These are phyloP conservation scores for Gossypium schwendimanii DNA, from an alignment of 441 rosid species.

Conservation along the genomic window DNA sequence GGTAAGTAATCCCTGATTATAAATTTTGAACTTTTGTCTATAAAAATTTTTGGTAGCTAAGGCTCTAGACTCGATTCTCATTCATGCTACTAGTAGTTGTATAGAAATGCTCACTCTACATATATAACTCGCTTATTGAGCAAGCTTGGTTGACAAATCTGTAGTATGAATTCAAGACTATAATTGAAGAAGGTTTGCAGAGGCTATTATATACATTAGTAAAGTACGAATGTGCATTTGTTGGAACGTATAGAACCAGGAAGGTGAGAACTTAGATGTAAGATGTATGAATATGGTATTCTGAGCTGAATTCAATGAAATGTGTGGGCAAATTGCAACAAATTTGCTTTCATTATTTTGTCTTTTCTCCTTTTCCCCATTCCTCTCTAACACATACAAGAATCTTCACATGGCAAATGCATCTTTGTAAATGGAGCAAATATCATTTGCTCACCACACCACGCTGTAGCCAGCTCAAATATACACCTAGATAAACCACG, in stretches of 20 bases:
- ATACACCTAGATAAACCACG: background rate
- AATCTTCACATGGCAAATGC: background rate
- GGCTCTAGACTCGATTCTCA: background rate
- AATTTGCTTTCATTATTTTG: background rate
- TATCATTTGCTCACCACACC: background rate
- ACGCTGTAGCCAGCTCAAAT: background rate
- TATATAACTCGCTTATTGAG: background rate
- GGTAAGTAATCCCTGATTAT: constrained; percentile 34
- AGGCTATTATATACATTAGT: background rate
- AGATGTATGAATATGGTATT: background rate
- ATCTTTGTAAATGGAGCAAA: background rate
- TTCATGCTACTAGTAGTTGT: background rate
- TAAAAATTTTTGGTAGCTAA: background rate
- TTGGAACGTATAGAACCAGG: background rate
- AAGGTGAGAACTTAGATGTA: background rate
- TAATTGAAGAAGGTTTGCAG: background rate
- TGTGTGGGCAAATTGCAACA: background rate
- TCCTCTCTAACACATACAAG: background rate
- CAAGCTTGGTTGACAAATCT: background rate
- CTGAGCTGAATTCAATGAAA: background rate
- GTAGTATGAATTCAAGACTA: background rate
- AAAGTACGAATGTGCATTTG: background rate
- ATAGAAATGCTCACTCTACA: background rate
- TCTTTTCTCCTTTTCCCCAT: background rate
- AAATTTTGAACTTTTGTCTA: background rate